A percentile compares a stretch with the other conserved stretches of the same genome.
phyloP scores from a whole-genome alignment of 108 stramenopile genomes.

The Schizochytrium sp. region DNA sequence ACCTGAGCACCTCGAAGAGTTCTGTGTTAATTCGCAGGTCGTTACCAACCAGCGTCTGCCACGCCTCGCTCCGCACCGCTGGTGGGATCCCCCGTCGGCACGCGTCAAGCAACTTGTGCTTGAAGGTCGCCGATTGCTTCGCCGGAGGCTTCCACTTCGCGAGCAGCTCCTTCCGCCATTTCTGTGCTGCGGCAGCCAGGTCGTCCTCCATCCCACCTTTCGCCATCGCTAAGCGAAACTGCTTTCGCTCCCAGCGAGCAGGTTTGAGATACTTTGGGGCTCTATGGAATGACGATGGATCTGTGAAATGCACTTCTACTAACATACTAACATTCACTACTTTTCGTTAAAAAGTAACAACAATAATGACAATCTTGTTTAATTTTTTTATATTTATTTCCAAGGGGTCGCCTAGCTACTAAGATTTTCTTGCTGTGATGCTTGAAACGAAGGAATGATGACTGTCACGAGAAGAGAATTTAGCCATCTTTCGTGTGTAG shows the following conservation, averaged over 20 bases:
- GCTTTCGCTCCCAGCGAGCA: neutral
- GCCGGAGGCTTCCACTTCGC: neutral
- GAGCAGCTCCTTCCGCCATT: neutral
- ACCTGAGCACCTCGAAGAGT: constrained; percentile 25
- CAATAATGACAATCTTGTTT: too few species aligned
- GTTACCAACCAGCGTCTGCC: constrained; percentile 42
- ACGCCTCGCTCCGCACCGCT: constrained; percentile 44
- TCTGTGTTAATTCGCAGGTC: constrained; percentile 28
- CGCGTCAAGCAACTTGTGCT: neutral
- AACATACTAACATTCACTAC: too few species aligned
- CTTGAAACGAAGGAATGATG: too few species aligned
- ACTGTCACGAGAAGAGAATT: too few species aligned
- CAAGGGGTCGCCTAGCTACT: too few species aligned
- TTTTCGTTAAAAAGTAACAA: too few species aligned
- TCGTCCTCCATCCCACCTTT: neutral
- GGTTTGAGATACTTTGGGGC: too few species aligned
- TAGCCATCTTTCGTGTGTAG: too few species aligned
- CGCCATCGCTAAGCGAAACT: neutral
- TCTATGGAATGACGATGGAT: too few species aligned
- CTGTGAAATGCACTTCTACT: too few species aligned
- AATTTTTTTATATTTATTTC: too few species aligned
- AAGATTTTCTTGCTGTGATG: too few species aligned
- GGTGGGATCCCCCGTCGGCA: constrained; percentile 37
- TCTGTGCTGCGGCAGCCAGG: neutral
- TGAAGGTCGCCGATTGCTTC: constrained; percentile 13